These are phyloP conservation scores for Chrysanthemum makinoi DNA, from an alignment of 129 eudicot species.

Conservation along the genomic window DNA sequence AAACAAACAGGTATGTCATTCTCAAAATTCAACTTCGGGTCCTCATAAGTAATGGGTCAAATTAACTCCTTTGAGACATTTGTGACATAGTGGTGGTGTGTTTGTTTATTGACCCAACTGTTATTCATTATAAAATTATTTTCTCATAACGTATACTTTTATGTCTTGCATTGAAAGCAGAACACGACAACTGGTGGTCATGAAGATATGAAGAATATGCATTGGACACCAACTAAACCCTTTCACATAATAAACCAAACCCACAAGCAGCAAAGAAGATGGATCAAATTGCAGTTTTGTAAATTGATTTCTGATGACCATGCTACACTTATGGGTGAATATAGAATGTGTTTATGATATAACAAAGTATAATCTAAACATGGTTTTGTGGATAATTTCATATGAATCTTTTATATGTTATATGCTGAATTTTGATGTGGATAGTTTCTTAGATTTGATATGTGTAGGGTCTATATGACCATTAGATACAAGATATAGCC, in stretches of 20 bases:
- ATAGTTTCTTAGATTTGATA: too few relatives aligned
- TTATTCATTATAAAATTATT: not conserved
- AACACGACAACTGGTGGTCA: conserved; percentile 95
- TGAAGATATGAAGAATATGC: conserved; percentile 50
- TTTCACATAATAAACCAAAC: conserved; percentile 17
- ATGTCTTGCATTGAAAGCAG: conserved; percentile 32
- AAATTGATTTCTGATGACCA: too few relatives aligned
- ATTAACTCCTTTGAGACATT: not conserved
- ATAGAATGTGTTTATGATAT: too few relatives aligned
- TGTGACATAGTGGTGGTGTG: not conserved
- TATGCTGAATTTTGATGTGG: too few relatives aligned
- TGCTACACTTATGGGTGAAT: too few relatives aligned
- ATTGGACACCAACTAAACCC: conserved; percentile 28
- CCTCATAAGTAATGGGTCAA: not conserved
- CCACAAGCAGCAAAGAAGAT: not conserved
- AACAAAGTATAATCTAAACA: too few relatives aligned
- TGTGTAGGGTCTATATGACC: too few relatives aligned
- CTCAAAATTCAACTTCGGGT: not conserved
- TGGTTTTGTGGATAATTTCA: too few relatives aligned
- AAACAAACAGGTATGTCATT: conserved; percentile 47
- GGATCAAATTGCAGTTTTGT: not conserved
- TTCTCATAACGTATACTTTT: not conserved
- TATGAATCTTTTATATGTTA: too few relatives aligned
- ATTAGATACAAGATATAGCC: too few relatives aligned
- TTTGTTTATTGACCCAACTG: not conserved